phyloP scores from a whole-genome alignment of 2,329 filamentous ascomycete genomes.

The Clarireedia monteithiana region DNA sequence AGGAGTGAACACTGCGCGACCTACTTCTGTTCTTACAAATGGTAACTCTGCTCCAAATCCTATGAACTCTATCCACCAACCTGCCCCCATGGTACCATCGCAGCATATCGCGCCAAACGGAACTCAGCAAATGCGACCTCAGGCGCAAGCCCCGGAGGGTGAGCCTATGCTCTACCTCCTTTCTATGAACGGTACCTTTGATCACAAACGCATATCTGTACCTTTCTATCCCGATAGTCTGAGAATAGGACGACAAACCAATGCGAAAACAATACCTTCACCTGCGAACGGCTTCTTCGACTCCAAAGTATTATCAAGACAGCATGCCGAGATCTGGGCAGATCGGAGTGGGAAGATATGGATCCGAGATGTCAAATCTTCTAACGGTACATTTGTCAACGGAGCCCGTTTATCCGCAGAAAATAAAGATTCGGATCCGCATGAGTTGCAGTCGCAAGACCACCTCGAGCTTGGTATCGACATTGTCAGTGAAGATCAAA shows the following conservation, averaged over 20 bases:
- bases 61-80: slow-evolving; percentile 52
- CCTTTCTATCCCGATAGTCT: slow-evolving; percentile 92
- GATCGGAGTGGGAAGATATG: slow-evolving; percentile 80
- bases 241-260: slow-evolving; percentile 91
- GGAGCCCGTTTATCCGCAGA: slow-evolving; percentile 83
- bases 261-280: slow-evolving; percentile 90
- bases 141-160: slow-evolving; percentile 37
- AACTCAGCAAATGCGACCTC: slow-evolving; percentile 39
- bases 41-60: slow-evolving; percentile 52
- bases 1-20: slow-evolving; percentile 47
- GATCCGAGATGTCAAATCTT: slow-evolving; percentile 96
- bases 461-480: slow-evolving; percentile 94
- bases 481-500: slow-evolving; percentile 97
- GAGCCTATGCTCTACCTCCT: slow-evolving; percentile 78
- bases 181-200: slow-evolving; percentile 93
- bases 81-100: slow-evolving; percentile 54
- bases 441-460: slow-evolving; percentile 86
- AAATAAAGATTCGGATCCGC: slow-evolving; percentile 92
- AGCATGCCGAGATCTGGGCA: slow-evolving; percentile 95
- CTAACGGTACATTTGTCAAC: slow-evolving; percentile 97
- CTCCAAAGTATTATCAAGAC: slow-evolving; percentile 91
- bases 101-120: slow-evolving; percentile 60
- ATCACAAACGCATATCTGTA: slow-evolving; percentile 91
- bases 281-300: slow-evolving; percentile 93
- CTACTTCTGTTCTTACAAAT: slow-evolving; percentile 53